Base-by-base conservation (phyloP, 2,329 filamentous ascomycete species). In the Aspergillus flavus region DNA sequence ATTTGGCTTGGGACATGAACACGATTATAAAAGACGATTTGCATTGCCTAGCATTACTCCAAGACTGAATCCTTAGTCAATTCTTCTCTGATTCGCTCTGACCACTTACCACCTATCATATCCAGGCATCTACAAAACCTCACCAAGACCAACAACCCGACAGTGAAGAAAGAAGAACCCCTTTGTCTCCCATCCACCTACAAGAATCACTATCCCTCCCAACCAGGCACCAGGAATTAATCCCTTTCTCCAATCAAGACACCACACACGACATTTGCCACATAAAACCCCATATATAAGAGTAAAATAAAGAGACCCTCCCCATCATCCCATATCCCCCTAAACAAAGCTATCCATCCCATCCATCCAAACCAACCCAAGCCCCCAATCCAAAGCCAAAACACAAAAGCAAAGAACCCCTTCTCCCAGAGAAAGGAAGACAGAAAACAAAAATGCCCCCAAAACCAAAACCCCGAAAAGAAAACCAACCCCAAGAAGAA, bases 11-110 rank as follows among this genome's bases (percentile, higher is more conserved):
- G 26, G 16, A 11, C n/a, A 21, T 11, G 21, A 23, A 19, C 21
- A 30, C 16, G 48, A 52, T 32, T 52, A 52, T 28, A 19, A 28
- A n/a, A 48, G 21, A 30, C 10, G 48, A 32, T 52, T 41, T 10
- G 26, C 48, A 52, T 30, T 52, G 14, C 48, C 4, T 52, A 5
- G 26, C 6, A 52, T 52, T n/a, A 28, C 23, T n/a, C 28, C 10
- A 41, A n/a, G 58, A 23, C 14, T 43, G n/a, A 6, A 28, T 46
- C 23, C 21, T 43, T 48, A 6, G 30, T 67, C 61, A 48, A 48
- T 59, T 52, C 32, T 56, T 65, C 39, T 61, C 41, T 54, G n/a
- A 11, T 34, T 28, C 32, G 19, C 19, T 14, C 6, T 48, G 10
- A 28, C 23, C 12, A 16, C 45, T 7, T 26, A 50, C 46, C 23